Evolutionary conservation across 805 yeast species (phyloP), one percentile per base, ranked within the genome.

Genomic region (Candida suzukii): DNA sequence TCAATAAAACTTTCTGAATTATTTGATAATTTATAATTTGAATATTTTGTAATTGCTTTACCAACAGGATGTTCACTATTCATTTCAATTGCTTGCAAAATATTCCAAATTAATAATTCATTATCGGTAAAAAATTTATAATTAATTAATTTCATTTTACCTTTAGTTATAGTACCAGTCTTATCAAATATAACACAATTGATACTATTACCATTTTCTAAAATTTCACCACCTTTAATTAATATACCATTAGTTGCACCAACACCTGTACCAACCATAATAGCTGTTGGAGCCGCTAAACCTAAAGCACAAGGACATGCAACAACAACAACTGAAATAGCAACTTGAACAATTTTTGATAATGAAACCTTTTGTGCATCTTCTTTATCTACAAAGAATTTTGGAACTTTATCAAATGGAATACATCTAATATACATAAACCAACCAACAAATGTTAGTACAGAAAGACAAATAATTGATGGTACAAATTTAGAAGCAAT

Each of bases 281-380:
- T 87, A 0, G 98, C 98, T 2, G 99, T 95, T 1, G 99, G 99
- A 0, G 98, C 95, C 3, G 97, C 97, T 39, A 93, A 70, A 3
- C 99, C 99, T 20, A 93, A 65, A 0, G 99, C 98, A 71, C 99
- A 93, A 0, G 99, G 99, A 63, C 99, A 93, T 2, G 99, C 99
- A 38, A 93, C 97, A 11, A 93, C 96, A 48, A 95, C 76, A 5
- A 93, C 99, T 7, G 95, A 80, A 22, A 93, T 91, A 6, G 95
- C 82, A 36, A 90, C 72, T 52, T 84, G 80, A 42, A 95, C 61
- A 55, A 64, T 48, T 27, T 44, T 53, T 6, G 60, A 56, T 30
- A 52, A 44, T 34, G 41, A 40, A 16, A 60, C 41, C 6, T 50
- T 37, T 14, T 45, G 42, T 3, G 54, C 43, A 18, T 46, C 46